Evolutionary conservation across 257 asterid genomes (phyloP), one percentile per base, ranked within the genome.

Genomic region (Solanum dulcamara): DNA sequence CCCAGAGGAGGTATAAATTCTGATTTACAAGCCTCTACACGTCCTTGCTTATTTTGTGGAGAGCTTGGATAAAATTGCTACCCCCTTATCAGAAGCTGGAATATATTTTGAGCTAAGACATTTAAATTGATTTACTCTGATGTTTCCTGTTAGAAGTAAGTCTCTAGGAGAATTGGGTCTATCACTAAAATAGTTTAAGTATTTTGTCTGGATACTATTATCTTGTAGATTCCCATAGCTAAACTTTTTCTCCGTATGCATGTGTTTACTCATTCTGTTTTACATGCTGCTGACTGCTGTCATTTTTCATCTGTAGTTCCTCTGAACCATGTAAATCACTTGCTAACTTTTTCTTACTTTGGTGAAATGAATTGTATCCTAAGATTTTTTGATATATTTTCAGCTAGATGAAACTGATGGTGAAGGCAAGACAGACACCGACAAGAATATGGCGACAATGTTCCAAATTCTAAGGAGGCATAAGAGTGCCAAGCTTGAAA

Each of bases 371-470:
- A 17, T 30, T 79, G 83, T 46, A 79, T 48, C 42, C 7, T 79
- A 17, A 79, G 64, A 48, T 79, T 9, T 48, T 28, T 79, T 9
- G 83, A 46, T 48, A 79, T 46, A 28, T 79, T 79, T 46, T 48
- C 83, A 79, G 83, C 64, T 79, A 48, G 57, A 79, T 26, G 44
- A 79, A 79, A 3, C 64, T 28, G 83, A 17, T 46, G 62, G 81
- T 53, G 88, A 93, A 84, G 96, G 91, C 83, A 92, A 91, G 89
- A 93, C 97, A 0, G 98, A 95, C 82, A 97, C 99, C 13, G 98
- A 97, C 85, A 94, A 91, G 90, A 95, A 97, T 84, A 95, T 97
- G 99, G 97, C 93, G 35, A 89, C 90, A 22, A 95, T 97, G 96
- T 97, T 95, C 89, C 88, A 88, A 85, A 90, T 95, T 81, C 85